Conservation (phyloP, 2,329 filamentous ascomycete species). For the Claviceps purpurea region DNA sequence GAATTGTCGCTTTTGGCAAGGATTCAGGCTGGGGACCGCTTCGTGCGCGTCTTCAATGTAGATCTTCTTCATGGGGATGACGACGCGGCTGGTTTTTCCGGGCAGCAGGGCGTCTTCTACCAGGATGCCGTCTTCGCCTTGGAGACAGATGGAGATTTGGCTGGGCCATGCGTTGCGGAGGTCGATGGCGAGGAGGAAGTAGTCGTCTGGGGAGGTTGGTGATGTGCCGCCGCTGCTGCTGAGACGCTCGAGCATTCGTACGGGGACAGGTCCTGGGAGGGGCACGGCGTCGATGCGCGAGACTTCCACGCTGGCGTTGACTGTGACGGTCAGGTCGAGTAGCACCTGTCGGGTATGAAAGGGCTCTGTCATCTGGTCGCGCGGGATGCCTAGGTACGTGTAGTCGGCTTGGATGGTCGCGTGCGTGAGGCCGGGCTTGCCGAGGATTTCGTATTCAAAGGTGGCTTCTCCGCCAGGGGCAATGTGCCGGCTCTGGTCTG, state of each 20-base stretch:
- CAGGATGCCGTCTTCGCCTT: constrained; percentile 33
- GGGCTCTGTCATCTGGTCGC: constrained; percentile 52
- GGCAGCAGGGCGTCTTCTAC: constrained; percentile 47
- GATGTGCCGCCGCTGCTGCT: constrained; percentile 11
- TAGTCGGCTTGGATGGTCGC: constrained; percentile 79
- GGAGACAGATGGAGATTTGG: constrained; percentile 54
- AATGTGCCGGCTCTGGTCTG: constrained; percentile 45
- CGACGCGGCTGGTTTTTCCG: constrained; percentile 58
- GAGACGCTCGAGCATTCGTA: constrained; percentile 40
- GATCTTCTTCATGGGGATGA: constrained; percentile 62
- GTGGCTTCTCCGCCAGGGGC: constrained; percentile 51
- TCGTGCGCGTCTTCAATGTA: constrained; percentile 66
- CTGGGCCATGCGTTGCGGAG: constrained; percentile 84
- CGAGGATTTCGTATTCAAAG: constrained; percentile 74
- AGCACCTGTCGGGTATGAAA: constrained; percentile 79
- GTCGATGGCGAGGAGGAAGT: constrained; percentile 71
- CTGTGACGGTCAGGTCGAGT: constrained; percentile 71
- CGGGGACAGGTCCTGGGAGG: constrained; percentile 53
- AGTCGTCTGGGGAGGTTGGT: constrained; percentile 27
- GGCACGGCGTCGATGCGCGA: constrained; percentile 67
- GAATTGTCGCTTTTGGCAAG: constrained; percentile 77
- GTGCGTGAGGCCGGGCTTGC: constrained; percentile 70
- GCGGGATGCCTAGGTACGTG: constrained; percentile 58
- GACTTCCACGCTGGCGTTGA: constrained; percentile 82
- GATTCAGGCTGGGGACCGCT: constrained; percentile 67